These are phyloP conservation scores for Hansfordia pulvinata DNA, from an alignment of 2,329 filamentous ascomycete genomes.

Conservation along the genomic window DNA sequence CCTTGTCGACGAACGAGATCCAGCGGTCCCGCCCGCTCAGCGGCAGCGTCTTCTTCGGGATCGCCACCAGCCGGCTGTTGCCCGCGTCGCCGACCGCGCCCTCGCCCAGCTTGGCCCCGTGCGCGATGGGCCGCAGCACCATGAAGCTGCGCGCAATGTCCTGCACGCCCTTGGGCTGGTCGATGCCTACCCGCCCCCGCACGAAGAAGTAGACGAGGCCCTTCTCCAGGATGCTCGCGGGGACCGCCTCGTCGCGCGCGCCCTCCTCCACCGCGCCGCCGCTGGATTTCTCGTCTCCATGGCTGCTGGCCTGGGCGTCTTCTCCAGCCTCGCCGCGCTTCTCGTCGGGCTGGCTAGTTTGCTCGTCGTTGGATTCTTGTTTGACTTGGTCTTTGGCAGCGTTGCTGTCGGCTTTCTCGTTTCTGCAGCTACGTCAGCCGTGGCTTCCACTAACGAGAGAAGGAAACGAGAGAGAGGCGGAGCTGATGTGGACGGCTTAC, in stretches of 20 bases:
- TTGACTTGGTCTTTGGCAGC: too few relatives aligned
- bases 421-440: too few relatives aligned
- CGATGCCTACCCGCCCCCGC: slow-evolving; percentile 60
- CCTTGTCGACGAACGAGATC: slow-evolving; percentile 74
- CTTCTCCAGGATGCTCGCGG: slow-evolving; percentile 61
- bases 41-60: slow-evolving; percentile 79
- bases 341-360: slow-evolving; percentile 28
- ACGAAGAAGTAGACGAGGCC: slow-evolving; percentile 88
- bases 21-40: slow-evolving; percentile 54
- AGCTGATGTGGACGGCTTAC: too few relatives aligned
- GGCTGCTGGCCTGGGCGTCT: slow-evolving; percentile 7
- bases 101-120: slow-evolving; percentile 51
- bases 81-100: slow-evolving; percentile 32
- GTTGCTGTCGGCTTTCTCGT: too few relatives aligned
- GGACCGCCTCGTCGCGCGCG: slow-evolving; percentile 18
- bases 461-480: too few relatives aligned
- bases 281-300: slow-evolving; percentile 10
- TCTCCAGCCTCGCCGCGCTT: slow-evolving; percentile 6
- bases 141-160: slow-evolving; percentile 73
- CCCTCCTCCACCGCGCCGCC: slow-evolving; percentile 14
- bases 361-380: too few relatives aligned
- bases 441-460: too few relatives aligned
- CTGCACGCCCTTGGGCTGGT: slow-evolving; percentile 52
- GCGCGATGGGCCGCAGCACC: slow-evolving; percentile 58
- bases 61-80: slow-evolving; percentile 58